Base-by-base conservation (phyloP, 78 protist species). In the Neovahlkampfia damariscottae region DNA sequence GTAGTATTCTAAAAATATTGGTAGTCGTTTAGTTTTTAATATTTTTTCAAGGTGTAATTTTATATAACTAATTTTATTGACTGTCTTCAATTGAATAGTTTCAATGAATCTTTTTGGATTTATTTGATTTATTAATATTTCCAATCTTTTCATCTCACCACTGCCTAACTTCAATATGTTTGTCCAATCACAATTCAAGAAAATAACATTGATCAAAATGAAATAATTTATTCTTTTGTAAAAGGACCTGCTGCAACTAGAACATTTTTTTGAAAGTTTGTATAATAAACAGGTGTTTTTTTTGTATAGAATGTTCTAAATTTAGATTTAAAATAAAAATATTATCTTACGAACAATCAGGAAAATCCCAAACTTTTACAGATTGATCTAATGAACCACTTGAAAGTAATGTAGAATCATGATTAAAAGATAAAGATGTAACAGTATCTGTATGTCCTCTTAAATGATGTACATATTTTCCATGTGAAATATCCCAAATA, bases 401-500 rank as follows among this genome's bases (percentile, higher is more conserved):
- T n/a, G 34, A 50, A 19, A 50, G 19, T 19, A 50, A 50, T 50
- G 34, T 50, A 50, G 34, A 19, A 19, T 19, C 19, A 19, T 50
- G 62, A 50, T 50, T 50, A 5, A 72, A 72, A 19, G 76, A 38
- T 31, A 72, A 5, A 41, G 30, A 3, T 31, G 34, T 30, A 36
- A 72, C 40, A 36, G 30, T 5, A 41, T 3, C 30, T 5, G 34
- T 41, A 5, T 72, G 76, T 32, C 66, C 76, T n/a, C 35, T 35
- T 35, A 72, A 5, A 3, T n/a, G n/a, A 3, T 72, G 3, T 3
- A 36, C 38, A 32, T 31, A 10, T n/a, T 41, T 32, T 3, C 32
- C 76, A 3, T 3, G 3, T 3, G 76, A 5, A n/a, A 62, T 2
- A 8, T 71, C 31, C 82, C 82, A 78, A 35, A 78, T 5, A 8